Conservation (phyloP, 2,329 filamentous ascomycete species). For the Fusarium azukiicola region DNA sequence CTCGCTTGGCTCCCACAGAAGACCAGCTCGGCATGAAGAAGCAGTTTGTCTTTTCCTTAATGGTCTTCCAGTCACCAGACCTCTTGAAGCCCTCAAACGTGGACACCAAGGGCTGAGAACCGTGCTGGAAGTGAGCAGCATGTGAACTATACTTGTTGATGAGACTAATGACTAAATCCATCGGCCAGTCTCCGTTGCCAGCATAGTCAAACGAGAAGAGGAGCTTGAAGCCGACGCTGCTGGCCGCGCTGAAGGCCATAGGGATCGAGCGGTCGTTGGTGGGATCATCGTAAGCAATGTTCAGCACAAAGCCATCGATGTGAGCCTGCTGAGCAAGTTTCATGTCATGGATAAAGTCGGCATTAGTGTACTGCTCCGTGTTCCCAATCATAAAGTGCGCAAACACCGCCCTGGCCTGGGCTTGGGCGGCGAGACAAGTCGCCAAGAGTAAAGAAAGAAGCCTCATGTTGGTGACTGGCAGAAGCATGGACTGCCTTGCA, state of each 20-base stretch:
- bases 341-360: background rate
- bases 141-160: background rate
- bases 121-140: background rate
- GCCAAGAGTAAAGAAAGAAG: slow-evolving; percentile 4
- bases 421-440: background rate
- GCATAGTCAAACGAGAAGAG: background rate
- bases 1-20: background rate
- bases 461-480: background rate
- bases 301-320: slow-evolving; percentile 5
- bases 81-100: background rate
- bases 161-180: background rate
- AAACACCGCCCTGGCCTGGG: slow-evolving; percentile 2
- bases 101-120: slow-evolving; percentile 1
- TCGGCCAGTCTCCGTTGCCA: background rate
- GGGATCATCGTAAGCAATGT: background rate
- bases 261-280: background rate
- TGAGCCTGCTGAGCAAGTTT: background rate
- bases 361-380: background rate
- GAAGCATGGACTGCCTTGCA: background rate
- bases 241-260: background rate
- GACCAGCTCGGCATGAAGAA: background rate
- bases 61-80: background rate
- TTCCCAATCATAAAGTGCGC: background rate
- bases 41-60: background rate
- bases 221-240: background rate